Percentiles rank a stretch among this genome's conserved stretches.
Evolutionary conservation across 1,284 basidiomycete species (phyloP).

Genomic region (Coniferiporia sulphurascens): DNA sequence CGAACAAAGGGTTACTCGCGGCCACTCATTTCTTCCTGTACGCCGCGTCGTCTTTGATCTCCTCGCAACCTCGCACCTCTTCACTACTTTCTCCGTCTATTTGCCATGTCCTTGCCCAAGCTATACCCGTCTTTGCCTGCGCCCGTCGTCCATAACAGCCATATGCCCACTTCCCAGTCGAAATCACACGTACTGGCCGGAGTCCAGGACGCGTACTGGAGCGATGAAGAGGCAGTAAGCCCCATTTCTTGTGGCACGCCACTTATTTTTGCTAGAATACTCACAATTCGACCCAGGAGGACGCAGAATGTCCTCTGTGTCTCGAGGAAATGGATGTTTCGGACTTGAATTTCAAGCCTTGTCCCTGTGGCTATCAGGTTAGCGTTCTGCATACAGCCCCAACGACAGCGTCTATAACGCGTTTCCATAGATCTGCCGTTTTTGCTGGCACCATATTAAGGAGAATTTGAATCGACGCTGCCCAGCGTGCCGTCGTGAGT

Average conservation of each 20-base stretch:
- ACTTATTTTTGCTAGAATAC: constrained; percentile 5
- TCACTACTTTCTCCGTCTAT: constrained; percentile 6
- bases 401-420: constrained; percentile 18
- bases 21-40: background rate
- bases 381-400: constrained; percentile 23
- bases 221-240: constrained; percentile 83
- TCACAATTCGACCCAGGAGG: constrained; percentile 59
- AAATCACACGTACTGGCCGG: constrained; percentile 83
- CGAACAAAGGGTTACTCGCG: no score
- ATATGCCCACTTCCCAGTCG: constrained; percentile 62
- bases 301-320: constrained; percentile 97
- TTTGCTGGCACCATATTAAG: constrained; percentile 99
- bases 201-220: constrained; percentile 98
- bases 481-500: constrained; percentile 93
- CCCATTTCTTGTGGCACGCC: background rate
- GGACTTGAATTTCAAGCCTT: constrained; percentile 99
- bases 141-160: constrained; percentile 60
- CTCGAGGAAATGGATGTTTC: constrained; percentile 99
- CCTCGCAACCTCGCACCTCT: constrained; percentile 5
- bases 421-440: constrained; percentile 83
- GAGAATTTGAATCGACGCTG: constrained; percentile 95
- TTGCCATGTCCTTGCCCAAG: constrained; percentile 31
- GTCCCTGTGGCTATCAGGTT: constrained; percentile 97
- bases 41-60: constrained; percentile 18
- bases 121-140: constrained; percentile 62